Conservation (phyloP, 208 protist genomes). For the Kentomonas sorsogonicus region DNA sequence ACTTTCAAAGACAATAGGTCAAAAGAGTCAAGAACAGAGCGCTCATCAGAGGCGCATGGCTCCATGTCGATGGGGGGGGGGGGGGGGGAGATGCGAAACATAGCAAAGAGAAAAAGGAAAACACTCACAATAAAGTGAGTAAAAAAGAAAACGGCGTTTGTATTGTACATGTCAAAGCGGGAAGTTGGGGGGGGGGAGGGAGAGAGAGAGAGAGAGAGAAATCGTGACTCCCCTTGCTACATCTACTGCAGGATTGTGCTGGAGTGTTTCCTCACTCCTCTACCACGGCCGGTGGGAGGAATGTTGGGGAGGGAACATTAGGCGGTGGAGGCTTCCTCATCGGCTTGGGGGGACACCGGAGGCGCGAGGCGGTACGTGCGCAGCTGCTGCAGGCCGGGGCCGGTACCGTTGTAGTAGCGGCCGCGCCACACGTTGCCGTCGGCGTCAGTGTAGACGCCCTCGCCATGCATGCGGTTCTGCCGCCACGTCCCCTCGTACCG, state of each 20-base stretch:
- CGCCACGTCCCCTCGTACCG: slow-evolving; percentile 77
- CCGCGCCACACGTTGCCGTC: slow-evolving; percentile 71
- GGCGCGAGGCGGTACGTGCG: neutral
- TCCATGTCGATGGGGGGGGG: no score
- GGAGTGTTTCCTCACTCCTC: no score
- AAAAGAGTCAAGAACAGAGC: no score
- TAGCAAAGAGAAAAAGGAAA: slow-evolving; percentile 11
- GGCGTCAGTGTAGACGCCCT: slow-evolving; percentile 76
- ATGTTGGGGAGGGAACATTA: no score
- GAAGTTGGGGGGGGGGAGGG: neutral
- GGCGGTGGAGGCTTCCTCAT: no score
- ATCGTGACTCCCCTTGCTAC: no score
- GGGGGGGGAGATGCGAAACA: no score
- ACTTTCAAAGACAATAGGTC: no score
- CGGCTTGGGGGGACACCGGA: no score
- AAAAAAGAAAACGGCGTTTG: neutral
- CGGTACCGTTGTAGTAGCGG: slow-evolving; percentile 75
- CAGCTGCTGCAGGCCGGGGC: slow-evolving; percentile 52
- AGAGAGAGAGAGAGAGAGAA: slow-evolving; percentile 4
- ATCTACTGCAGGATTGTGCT: no score
- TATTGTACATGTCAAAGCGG: neutral
- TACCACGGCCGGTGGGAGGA: no score
- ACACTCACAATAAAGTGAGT: neutral
- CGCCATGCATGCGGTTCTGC: slow-evolving; percentile 79
- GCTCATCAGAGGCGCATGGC: no score